Base-by-base conservation (phyloP, 805 yeast genomes). In the Pichia cabralensis region DNA sequence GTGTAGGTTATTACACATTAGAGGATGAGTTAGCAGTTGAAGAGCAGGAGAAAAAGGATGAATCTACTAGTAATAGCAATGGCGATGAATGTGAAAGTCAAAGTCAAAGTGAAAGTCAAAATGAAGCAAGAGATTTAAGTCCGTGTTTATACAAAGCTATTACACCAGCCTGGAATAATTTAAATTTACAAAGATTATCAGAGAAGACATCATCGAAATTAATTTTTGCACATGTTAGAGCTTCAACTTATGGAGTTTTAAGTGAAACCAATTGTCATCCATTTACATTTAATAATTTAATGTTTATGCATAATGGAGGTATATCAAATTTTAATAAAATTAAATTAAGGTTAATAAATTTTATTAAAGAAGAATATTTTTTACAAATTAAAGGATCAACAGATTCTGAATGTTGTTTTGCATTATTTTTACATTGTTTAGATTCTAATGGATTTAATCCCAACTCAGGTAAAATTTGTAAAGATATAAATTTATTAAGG, bases 241-340 rank as follows among this genome's bases (percentile, higher is more conserved):
- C 98, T 0, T 82, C 95, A 0, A 92, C 98, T 0, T 84, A 94
- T 43, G 98, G 98, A 30, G 94, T 83, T 1, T 60, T 92, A 19
- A 71, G 94, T 9, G 98, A 92, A 53, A 89, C 96, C 0, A 92
- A 92, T 57, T 92, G 98, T 58, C 98, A 92, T 55, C 98, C 98
- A 0, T 92, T 92, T 58, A 76, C 81, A 3, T 86, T 74, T 53
- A 89, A 88, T 42, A 76, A 76, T 33, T 62, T 89, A 31, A 81
- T 89, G 80, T 92, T 92, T 55, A 92, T 92, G 98, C 98, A 92
- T 58, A 92, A 92, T 58, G 98, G 98, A 21, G 92, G 84, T 0
- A 74, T 92, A 17, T 67, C 88, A 9, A 74, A 74, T 39, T 92
- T 89, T 55, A 55, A 64, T 35, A 60, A 61, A 44, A 81, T 92